Evolutionary conservation across 2,329 filamentous ascomycete species (phyloP), one percentile per base, ranked within the genome.

Genomic region (Cercospora sp.): DNA sequence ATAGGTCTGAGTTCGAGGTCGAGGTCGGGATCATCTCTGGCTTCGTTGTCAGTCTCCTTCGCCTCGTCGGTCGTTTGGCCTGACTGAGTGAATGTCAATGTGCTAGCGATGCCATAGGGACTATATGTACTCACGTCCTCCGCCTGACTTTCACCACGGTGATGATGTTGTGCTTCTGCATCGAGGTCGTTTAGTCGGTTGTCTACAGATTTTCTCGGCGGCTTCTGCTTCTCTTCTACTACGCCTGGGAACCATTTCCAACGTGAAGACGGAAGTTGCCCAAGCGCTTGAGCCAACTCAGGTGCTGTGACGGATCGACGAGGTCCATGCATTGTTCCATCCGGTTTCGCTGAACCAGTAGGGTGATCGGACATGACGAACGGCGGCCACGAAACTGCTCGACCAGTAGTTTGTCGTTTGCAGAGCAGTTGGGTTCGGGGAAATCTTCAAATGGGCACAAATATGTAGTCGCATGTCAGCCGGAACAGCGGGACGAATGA

Each of bases 291-390:
- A n/a, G 70, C 69, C 53, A 72, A 67, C 42, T 71, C 61, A 20
- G 70, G 70, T 57, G 67, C 70, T n/a, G 70, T 72, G 36, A 69
- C 62, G 16, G 68, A 33, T 65, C 68, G 67, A 28, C 53, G 31
- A 36, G 65, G 60, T 55, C 28, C 62, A 12, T 80, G 53, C 80
- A 75, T 58, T 76, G 78, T 64, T 55, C 45, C 30, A 36, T 36
- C 61, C 80, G 80, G 18, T 80, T 18, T 53, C 13, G 20, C 26
- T 53, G 48, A 28, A 53, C 48, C 48, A 53, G 13, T 28, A 28
- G 26, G 13, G 48, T 53, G 48, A 28, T 53, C 48, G 48, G 48
- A 53, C 48, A 53, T 53, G 48, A 53, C 48, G 20, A 53, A 53
- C 48, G 48, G 48, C 48, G 48, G 48, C 48, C 48, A 53, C 48